phyloP scores from a whole-genome alignment of 2,329 filamentous ascomycete genomes.

The Ophiostoma quercus region DNA sequence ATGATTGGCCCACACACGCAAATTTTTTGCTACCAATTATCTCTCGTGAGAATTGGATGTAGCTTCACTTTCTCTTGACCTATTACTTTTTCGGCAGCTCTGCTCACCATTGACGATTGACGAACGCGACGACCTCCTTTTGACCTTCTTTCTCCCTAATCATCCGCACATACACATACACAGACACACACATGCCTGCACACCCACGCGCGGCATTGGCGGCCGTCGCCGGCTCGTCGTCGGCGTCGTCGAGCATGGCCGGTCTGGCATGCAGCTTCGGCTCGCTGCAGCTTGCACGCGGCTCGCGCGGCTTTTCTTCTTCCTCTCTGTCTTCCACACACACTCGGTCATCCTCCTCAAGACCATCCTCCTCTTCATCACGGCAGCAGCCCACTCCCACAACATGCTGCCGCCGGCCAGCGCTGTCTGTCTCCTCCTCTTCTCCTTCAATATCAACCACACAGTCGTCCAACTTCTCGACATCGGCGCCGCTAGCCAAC shows the following conservation, averaged over 20 bases:
- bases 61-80: background rate
- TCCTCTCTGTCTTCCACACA: constrained; percentile 11
- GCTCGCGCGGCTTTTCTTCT: constrained; percentile 7
- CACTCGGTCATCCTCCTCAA: background rate
- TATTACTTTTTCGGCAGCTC: background rate
- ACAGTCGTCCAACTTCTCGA: constrained; percentile 8
- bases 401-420: background rate
- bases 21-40: background rate
- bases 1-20: constrained; percentile 11
- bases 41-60: background rate
- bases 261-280: constrained; percentile 10
- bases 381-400: background rate
- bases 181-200: constrained; percentile 1
- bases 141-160: too few relatives aligned
- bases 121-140: background rate
- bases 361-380: background rate
- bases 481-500: background rate
- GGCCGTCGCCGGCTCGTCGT: constrained; percentile 6
- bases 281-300: constrained; percentile 14
- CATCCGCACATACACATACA: background rate
- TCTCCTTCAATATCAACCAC: background rate
- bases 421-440: background rate
- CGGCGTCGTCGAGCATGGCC: constrained; percentile 15
- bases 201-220: constrained; percentile 18
- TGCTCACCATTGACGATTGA: constrained; percentile 1